Evolutionary conservation across 441 rosid genomes (phyloP).

Genomic region (Mallotus japonicus): DNA sequence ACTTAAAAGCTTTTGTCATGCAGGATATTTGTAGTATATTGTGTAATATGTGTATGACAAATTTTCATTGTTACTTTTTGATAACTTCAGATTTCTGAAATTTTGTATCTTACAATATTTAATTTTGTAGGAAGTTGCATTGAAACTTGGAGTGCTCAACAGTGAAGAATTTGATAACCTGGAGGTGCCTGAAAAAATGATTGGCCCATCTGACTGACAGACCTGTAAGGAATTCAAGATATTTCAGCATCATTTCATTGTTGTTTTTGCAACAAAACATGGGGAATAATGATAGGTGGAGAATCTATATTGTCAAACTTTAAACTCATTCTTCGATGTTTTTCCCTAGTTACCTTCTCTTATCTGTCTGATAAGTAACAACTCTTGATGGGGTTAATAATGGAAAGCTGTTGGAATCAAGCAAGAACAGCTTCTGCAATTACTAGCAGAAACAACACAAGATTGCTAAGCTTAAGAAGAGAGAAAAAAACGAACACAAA

Average conservation of each 20-base stretch:
- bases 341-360: slow-evolving; percentile 1
- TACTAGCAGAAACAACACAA: too few relatives aligned
- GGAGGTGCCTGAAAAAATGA: slow-evolving; percentile 95
- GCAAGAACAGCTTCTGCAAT: too few relatives aligned
- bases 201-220: slow-evolving; percentile 72
- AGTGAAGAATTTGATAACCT: slow-evolving; percentile 84
- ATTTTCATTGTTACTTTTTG: not conserved
- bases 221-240: slow-evolving; percentile 9
- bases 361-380: not conserved
- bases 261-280: not conserved
- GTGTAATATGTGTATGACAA: not conserved
- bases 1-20: too few relatives aligned
- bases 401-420: too few relatives aligned
- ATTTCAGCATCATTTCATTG: not conserved
- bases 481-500: too few relatives aligned
- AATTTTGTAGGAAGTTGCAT: slow-evolving; percentile 62
- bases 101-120: not conserved
- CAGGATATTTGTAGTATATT: not conserved
- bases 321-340: slow-evolving; percentile 29
- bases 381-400: slow-evolving; percentile 24
- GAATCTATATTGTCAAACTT: not conserved
- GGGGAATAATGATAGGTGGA: not conserved
- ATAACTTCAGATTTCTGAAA: not conserved
- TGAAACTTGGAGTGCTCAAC: slow-evolving; percentile 67
- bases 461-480: too few relatives aligned